Conservation (phyloP, 306 rosid genomes). For the Astragalus glycyphyllos region DNA sequence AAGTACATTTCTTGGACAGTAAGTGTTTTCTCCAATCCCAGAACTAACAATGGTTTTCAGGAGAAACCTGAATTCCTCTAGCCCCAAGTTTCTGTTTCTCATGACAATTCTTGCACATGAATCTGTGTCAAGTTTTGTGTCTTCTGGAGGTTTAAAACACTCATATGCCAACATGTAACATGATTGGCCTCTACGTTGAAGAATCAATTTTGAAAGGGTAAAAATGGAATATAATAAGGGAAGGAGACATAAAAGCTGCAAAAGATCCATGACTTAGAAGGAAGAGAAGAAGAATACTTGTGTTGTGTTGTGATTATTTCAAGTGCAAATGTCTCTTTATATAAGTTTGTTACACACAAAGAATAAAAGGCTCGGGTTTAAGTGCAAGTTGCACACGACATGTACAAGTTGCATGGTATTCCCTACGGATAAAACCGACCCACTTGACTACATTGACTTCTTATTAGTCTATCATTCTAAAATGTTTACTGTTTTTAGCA, state of each 20-base stretch:
- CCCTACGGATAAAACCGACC: conserved; percentile 28
- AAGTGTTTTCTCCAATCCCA: conserved; percentile 78
- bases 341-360: conserved; percentile 4
- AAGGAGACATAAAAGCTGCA: conserved; percentile 37
- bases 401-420: conserved; percentile 37
- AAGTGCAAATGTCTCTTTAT: conserved; percentile 25
- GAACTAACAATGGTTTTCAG: conserved; percentile 74
- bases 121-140: conserved; percentile 56
- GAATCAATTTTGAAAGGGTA: conserved; percentile 45
- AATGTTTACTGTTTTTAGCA: neutral
- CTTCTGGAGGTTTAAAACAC: conserved; percentile 69
- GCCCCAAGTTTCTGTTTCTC: conserved; percentile 64
- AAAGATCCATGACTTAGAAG: conserved; percentile 51
- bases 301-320: conserved; percentile 27
- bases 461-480: neutral
- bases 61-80: conserved; percentile 70
- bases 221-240: conserved; percentile 48
- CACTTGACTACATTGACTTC: conserved; percentile 32
- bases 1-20: conserved; percentile 68
- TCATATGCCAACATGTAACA: conserved; percentile 84
- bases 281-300: neutral
- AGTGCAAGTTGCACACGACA: conserved; percentile 35
- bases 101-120: conserved; percentile 53
- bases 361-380: no score
- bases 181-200: conserved; percentile 52